Evolutionary conservation across 2,329 filamentous ascomycete genomes (phyloP).

Genomic region (Trichophyton schoenleinii): DNA sequence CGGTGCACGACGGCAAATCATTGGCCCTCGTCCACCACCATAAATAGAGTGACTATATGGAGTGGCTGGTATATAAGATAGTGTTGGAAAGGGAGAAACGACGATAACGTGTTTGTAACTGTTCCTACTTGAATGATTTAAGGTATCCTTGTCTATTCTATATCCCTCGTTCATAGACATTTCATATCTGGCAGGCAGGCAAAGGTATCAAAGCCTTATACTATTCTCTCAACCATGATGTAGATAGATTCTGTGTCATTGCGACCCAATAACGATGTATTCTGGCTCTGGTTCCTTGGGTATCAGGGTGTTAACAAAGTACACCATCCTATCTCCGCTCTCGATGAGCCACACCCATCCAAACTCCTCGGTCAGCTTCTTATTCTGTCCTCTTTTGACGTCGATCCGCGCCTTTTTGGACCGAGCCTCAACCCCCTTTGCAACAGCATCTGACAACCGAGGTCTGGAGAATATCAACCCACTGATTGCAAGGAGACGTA

Average conservation of each 20-base stretch:
- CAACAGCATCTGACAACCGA: constrained; percentile 35
- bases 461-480: constrained; percentile 24
- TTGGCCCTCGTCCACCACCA: constrained; percentile 45
- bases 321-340: constrained; percentile 30
- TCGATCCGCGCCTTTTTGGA: constrained; percentile 34
- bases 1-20: constrained; percentile 48
- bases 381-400: constrained; percentile 33
- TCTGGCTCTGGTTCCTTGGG: constrained; percentile 9
- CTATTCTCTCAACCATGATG: not conserved
- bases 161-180: not conserved
- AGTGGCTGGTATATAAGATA: not conserved
- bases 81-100: not conserved
- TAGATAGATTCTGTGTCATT: not conserved
- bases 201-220: not conserved
- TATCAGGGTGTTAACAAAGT: constrained; percentile 18
- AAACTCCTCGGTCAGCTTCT: constrained; percentile 23
- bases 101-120: not conserved
- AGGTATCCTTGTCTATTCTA: not conserved
- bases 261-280: not conserved
- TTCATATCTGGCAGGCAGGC: not conserved
- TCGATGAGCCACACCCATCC: constrained; percentile 30
- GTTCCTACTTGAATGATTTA: not conserved
- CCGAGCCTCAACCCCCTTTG: constrained; percentile 42
- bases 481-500: constrained; percentile 40
- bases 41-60: constrained; percentile 11